phyloP scores from a whole-genome alignment of 2,329 filamentous ascomycete species.

The Elsinoe arachidis region DNA sequence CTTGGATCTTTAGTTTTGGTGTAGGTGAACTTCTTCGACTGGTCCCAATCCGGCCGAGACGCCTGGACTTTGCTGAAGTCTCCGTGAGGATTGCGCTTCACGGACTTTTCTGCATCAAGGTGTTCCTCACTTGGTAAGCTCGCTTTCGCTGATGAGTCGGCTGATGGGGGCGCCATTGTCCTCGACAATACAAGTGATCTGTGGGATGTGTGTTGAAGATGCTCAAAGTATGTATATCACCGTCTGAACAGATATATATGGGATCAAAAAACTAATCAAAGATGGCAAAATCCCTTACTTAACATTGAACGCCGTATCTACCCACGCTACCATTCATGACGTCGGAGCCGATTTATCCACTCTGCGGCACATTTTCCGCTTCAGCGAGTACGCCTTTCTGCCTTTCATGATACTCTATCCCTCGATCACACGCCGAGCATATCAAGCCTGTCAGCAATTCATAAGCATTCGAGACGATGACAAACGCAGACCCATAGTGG shows the following conservation, averaged over 20 bases:
- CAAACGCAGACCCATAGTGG: too few relatives aligned
- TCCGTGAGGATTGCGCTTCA: constrained; percentile 58
- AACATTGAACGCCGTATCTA: not conserved
- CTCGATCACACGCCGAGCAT: too few relatives aligned
- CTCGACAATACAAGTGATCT: not conserved
- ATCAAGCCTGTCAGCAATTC: too few relatives aligned
- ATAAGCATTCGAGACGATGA: too few relatives aligned
- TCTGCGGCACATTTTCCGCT: not conserved
- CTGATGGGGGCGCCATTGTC: not conserved
- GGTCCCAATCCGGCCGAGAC: constrained; percentile 54
- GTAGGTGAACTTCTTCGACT: constrained; percentile 41
- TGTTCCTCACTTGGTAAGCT: constrained; percentile 6
- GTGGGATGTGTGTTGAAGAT: too few relatives aligned
- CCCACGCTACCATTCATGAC: not conserved
- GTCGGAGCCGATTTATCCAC: not conserved
- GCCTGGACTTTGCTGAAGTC: constrained; percentile 68
- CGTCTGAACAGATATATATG: not conserved
- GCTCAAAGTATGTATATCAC: too few relatives aligned
- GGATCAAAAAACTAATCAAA: not conserved
- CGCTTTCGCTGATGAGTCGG: not conserved
- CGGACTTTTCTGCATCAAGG: constrained; percentile 31
- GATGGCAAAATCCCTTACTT: not conserved
- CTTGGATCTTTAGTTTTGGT: constrained; percentile 56
- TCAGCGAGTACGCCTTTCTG: too few relatives aligned
- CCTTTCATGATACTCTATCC: too few relatives aligned